Percentiles rank a stretch among this genome's conserved stretches.
These are phyloP conservation scores for Cytospora mali DNA, from an alignment of 2,329 filamentous ascomycete species.

Conservation along the genomic window DNA sequence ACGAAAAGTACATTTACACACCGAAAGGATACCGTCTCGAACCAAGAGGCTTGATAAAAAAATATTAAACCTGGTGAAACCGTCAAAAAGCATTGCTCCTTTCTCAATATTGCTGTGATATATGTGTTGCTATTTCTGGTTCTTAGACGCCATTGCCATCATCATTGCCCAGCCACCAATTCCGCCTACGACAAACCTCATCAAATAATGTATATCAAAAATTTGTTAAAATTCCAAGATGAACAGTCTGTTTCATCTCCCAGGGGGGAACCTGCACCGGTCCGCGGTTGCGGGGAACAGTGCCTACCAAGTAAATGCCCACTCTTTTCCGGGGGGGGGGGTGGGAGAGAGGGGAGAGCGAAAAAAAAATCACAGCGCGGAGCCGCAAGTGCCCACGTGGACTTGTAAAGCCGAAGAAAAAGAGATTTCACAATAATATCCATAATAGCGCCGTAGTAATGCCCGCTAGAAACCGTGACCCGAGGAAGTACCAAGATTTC, in stretches of 20 bases:
- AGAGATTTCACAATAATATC: background rate
- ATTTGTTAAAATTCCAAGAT: too few species aligned
- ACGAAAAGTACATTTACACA: conserved; percentile 15
- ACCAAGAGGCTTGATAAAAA: conserved; percentile 20
- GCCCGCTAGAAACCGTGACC: conserved; percentile 9
- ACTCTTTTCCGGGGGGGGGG: background rate
- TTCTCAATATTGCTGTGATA: background rate
- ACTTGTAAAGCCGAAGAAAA: background rate
- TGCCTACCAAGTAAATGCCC: background rate
- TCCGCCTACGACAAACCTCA: too few species aligned
- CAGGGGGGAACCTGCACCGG: too few species aligned
- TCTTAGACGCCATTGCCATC: too few species aligned
- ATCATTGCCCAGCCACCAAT: too few species aligned
- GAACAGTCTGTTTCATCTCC: too few species aligned
- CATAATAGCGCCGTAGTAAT: conserved; percentile 19
- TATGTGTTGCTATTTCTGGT: background rate
- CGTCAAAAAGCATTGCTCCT: background rate
- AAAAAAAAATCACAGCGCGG: background rate
- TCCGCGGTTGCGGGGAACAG: too few species aligned
- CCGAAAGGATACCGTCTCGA: conserved; percentile 5
- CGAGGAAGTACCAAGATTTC: background rate
- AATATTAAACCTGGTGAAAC: conserved; percentile 22
- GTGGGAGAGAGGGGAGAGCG: background rate
- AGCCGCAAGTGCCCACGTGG: conserved; percentile 17
- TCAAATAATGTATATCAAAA: too few species aligned